Conservation (phyloP, 2,329 filamentous ascomycete species). For the Colletotrichum truncatum region DNA sequence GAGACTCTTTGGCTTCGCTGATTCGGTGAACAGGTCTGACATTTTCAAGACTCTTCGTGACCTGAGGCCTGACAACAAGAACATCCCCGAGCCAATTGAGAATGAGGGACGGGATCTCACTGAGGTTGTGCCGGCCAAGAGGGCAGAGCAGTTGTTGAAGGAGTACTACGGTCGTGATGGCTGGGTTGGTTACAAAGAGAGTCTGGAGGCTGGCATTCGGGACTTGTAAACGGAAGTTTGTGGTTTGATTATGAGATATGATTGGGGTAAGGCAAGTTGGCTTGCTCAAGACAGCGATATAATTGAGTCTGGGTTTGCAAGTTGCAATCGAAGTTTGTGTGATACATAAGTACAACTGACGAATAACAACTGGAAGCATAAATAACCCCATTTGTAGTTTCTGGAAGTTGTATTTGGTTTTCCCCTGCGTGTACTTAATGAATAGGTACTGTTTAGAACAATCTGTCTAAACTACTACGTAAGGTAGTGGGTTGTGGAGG, state of each 20-base stretch:
- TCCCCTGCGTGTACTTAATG: no score
- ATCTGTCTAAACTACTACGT: no score
- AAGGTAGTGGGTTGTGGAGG: no score
- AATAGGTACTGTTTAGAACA: no score
- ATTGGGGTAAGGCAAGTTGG: neutral
- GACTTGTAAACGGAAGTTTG: neutral
- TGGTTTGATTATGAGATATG: neutral
- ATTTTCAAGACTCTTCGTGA: constrained; percentile 5
- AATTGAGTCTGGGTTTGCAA: no score
- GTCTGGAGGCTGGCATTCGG: constrained; percentile 20
- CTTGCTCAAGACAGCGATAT: no score
- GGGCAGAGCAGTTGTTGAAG: constrained; percentile 18
- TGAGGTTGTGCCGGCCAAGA: constrained; percentile 21
- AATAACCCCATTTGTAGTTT: no score
- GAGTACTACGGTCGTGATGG: constrained; percentile 24
- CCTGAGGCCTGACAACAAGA: constrained; percentile 26
- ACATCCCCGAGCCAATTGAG: constrained; percentile 14
- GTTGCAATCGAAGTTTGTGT: no score
- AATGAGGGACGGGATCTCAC: constrained; percentile 20
- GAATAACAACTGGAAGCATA: no score
- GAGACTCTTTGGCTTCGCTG: constrained; percentile 63
- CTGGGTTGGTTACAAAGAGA: constrained; percentile 17
- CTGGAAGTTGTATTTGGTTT: no score
- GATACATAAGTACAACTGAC: no score
- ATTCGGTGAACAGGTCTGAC: constrained; percentile 27